Evolutionary conservation across 768 basidiomycete species (phyloP), one percentile per base, ranked within the genome.

Genomic region (Russula sp.): DNA sequence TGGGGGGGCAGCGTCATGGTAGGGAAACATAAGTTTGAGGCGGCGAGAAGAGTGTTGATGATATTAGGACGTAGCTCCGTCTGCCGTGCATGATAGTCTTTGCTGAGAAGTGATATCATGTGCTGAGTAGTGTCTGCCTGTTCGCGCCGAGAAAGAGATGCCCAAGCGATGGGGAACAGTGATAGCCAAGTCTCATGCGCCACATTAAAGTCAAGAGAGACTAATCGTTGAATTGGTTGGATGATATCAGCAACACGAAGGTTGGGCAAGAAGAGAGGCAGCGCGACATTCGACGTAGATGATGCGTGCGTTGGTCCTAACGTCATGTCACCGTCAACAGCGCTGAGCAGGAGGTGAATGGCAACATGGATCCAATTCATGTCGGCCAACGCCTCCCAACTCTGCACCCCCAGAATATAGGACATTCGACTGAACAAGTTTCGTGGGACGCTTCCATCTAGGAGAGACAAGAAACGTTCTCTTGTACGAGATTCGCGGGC

Each of bases 291-390:
- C 64, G 77, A 69, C 71, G 75, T 64, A 65, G 70, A 62, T 64
- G 75, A 63, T 71, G 78, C 73, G 75, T 79, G 60, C 72, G 82
- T 75, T 14, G 75, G 69, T 59, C 73, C 81, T 73, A 74, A 77
- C 60, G 71, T 69, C 35, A 70, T 57, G 45, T 82, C 82, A 5
- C 70, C 70, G 56, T 84, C 82, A 16, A 83, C 76, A n/a, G 82
- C 78, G n/a, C 92, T 91, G 18, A 98, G 82, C 9, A 98, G 77
- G 39, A 98, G 84, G 70, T 96, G 89, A 32, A 98, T 77, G 16
- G 94, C 93, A 20, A 98, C 81, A 67, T 90, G 87, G 39, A 95
- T 87, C 97, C 97, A 99, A 69, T 97, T 93, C 59, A 90, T 84
- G 64, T 96, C 94, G 2, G 91, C 85, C 20, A 99, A 75, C 2